Evolutionary conservation across 2,329 filamentous ascomycete genomes (phyloP).

Genomic region (Botryotinia calthae): DNA sequence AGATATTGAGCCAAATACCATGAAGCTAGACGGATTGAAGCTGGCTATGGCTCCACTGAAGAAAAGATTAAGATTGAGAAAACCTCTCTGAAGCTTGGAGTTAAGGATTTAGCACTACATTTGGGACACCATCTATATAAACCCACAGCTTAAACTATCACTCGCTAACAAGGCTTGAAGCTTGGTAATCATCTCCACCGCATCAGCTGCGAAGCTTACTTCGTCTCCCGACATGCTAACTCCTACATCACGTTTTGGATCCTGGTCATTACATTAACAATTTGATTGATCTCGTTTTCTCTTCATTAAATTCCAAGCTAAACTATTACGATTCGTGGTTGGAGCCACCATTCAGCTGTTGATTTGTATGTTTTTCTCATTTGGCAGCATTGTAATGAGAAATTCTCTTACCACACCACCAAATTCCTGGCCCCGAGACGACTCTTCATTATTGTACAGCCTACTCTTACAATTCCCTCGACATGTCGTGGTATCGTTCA

Average conservation of each 20-base stretch:
- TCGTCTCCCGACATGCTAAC: neutral
- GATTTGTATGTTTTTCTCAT: neutral
- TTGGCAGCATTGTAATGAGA: neutral
- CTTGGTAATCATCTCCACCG: neutral
- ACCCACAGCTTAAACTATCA: neutral
- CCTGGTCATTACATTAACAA: neutral
- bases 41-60: neutral
- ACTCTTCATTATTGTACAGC: neutral
- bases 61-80: neutral
- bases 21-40: neutral
- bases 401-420: neutral
- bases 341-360: neutral
- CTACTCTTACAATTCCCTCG: neutral
- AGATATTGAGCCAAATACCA: neutral
- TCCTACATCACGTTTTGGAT: neutral
- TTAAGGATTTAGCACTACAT: neutral
- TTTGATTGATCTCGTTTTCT: neutral
- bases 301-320: neutral
- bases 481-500: neutral
- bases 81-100: neutral
- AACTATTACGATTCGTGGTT: neutral
- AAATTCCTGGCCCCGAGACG: neutral
- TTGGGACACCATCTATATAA: neutral
- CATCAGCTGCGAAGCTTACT: neutral
- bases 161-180: neutral